Evolutionary conservation across 2,329 filamentous ascomycete species (phyloP).

Genomic region (Tolypocladium cylindrosporum): DNA sequence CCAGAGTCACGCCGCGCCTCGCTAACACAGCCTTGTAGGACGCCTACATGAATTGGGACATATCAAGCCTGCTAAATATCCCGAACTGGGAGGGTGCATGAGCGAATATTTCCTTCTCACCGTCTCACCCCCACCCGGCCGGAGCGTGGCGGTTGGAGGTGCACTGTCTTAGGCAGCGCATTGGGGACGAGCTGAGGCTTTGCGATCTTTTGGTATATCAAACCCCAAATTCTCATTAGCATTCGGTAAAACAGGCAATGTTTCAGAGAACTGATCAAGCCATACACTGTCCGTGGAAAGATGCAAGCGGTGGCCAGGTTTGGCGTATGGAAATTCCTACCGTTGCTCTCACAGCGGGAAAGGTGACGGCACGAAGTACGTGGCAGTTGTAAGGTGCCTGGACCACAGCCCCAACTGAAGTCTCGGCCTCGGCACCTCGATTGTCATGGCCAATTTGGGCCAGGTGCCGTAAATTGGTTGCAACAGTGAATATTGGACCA

Average conservation of each 20-base stretch:
- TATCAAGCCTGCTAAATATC: background rate
- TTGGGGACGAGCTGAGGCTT: background rate
- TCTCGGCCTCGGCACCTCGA: background rate
- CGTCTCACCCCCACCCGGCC: too few relatives aligned
- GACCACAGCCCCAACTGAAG: too few relatives aligned
- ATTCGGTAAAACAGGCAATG: background rate
- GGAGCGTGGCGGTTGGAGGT: too few relatives aligned
- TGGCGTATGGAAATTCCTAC: background rate
- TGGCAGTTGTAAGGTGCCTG: too few relatives aligned
- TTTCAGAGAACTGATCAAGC: background rate
- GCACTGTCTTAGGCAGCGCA: too few relatives aligned
- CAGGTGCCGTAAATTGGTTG: background rate
- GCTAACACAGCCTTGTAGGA: background rate
- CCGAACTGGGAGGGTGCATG: background rate
- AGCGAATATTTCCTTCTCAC: background rate
- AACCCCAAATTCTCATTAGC: background rate
- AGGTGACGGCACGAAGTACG: too few relatives aligned
- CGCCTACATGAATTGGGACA: background rate
- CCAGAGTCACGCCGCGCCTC: background rate
- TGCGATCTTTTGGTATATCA: background rate
- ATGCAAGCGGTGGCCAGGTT: too few relatives aligned
- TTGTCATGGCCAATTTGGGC: background rate
- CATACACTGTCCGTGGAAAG: too few relatives aligned
- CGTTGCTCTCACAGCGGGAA: too few relatives aligned
- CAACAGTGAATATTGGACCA: background rate